A percentile compares a stretch with the other conserved stretches of the same genome.
Evolutionary conservation across 176 grass and related monocot genomes (phyloP).

Genomic region (bread wheat (Triticum aestivum)): IWGSC_CS_RefSeq_v2.1 NC_057795.1:101941917-101942416

Average conservation of each 20-base stretch:
- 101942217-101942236: neutral
- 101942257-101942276: constrained; percentile 12
- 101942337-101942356: constrained; percentile 1
- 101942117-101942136: constrained; percentile 27
- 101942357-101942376: constrained; percentile 34
- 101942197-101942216: neutral
- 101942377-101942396: constrained; percentile 16
- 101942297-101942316: constrained; percentile 25
- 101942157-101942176: constrained; percentile 24
- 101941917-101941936: constrained; percentile 58
- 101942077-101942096: constrained; percentile 35
- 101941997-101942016: constrained; percentile 28
- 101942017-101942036: constrained; percentile 12
- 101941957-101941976: constrained; percentile 57
- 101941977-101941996: constrained; percentile 25
- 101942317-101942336: constrained; percentile 28
- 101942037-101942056: constrained; percentile 19
- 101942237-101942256: neutral
- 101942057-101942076: constrained; percentile 23
- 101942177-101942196: constrained; percentile 9
- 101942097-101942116: constrained; percentile 1
- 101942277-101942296: neutral
- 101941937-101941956: constrained; percentile 76
- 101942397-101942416: constrained; percentile 22
- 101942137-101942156: constrained; percentile 13